A percentile compares a stretch with the other conserved stretches of the same genome.
Evolutionary conservation across 345 rosid genomes (phyloP).

Genomic region (Lumnitzera racemosa): DNA sequence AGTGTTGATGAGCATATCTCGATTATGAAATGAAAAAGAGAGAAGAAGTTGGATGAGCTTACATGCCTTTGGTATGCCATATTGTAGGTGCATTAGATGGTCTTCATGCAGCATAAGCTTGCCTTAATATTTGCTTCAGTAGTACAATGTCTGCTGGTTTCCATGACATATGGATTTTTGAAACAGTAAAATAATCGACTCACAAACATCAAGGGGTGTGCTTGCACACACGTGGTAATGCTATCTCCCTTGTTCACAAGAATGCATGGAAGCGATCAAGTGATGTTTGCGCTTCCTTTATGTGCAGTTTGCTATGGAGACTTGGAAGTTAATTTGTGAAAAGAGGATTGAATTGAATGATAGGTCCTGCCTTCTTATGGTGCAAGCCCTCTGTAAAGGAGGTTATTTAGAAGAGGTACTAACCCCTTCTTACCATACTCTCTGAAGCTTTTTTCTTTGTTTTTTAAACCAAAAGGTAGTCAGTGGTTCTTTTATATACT

Average conservation of each 20-base stretch:
- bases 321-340: conserved; percentile 59
- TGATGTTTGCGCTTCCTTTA: background rate
- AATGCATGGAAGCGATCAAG: background rate
- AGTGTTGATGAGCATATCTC: no score
- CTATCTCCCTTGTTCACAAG: background rate
- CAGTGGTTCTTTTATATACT: no score
- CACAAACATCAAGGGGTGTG: background rate
- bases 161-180: background rate
- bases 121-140: no score
- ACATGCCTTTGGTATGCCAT: no score
- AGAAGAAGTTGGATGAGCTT: no score
- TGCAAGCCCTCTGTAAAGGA: conserved; percentile 67
- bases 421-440: background rate
- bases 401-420: conserved; percentile 76
- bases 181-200: background rate
- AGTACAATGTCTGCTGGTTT: no score
- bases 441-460: background rate
- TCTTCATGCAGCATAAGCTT: no score
- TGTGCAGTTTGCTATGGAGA: conserved; percentile 82
- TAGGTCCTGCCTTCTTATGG: conserved; percentile 42
- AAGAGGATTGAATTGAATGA: conserved; percentile 36
- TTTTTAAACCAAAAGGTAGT: no score
- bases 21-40: no score
- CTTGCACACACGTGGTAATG: background rate
- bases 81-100: no score